Evolutionary conservation across 2,329 filamentous ascomycete species (phyloP).

Genomic region (Septoria petroselini): DNA sequence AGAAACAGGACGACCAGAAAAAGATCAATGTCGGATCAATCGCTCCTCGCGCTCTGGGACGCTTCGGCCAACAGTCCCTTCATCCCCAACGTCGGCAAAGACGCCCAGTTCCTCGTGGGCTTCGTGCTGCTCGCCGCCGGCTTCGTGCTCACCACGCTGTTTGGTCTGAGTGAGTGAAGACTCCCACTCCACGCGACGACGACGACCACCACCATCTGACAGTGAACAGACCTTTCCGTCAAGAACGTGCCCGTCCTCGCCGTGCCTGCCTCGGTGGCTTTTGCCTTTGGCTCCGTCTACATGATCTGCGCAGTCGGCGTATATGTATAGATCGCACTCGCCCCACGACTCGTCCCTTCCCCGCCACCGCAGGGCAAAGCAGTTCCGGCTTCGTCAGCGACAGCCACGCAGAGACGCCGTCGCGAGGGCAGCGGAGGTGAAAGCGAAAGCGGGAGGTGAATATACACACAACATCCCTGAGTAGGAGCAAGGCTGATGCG

Average conservation of each 20-base stretch:
- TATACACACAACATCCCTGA: background rate
- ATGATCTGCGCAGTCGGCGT: slow-evolving; percentile 99
- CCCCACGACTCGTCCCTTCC: slow-evolving; percentile 8
- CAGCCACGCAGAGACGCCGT: background rate
- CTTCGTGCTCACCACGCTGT: slow-evolving; percentile 70
- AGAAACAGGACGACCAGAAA: no score
- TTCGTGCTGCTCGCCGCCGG: slow-evolving; percentile 70
- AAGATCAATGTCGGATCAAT: slow-evolving; percentile 66
- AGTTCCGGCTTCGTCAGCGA: background rate
- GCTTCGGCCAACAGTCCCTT: slow-evolving; percentile 85
- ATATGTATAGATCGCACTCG: slow-evolving; percentile 69
- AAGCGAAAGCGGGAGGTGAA: no score
- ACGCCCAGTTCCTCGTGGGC: slow-evolving; percentile 76
- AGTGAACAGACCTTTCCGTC: slow-evolving; percentile 70
- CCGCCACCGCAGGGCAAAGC: slow-evolving; percentile 7
- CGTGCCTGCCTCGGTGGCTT: slow-evolving; percentile 79
- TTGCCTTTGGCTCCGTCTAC: slow-evolving; percentile 92
- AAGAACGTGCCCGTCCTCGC: slow-evolving; percentile 73
- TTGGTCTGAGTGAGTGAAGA: slow-evolving; percentile 72
- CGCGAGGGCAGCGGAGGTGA: no score
- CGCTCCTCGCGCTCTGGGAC: slow-evolving; percentile 84
- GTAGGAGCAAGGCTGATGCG: slow-evolving; percentile 6
- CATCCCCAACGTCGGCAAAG: slow-evolving; percentile 73
- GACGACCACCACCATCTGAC: slow-evolving; percentile 23
- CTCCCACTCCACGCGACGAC: slow-evolving; percentile 21